Percentiles rank a stretch among this genome's conserved stretches.
Conservation (phyloP, 78 protist species). For the Corallochytrium limacisporum region DNA sequence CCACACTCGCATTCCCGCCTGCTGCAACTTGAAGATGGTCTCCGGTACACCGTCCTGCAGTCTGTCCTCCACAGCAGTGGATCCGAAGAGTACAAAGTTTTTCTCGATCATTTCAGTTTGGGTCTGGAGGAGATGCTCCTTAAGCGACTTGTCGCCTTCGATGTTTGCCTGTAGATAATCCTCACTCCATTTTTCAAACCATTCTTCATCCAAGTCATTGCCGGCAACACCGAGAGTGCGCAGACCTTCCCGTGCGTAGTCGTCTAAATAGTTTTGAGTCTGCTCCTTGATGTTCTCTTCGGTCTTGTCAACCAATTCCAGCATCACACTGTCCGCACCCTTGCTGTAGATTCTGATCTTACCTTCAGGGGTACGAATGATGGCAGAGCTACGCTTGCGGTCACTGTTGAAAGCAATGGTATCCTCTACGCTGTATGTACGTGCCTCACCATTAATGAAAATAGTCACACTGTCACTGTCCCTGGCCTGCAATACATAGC, state of each 20-base stretch:
- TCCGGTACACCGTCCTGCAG: conserved; percentile 78
- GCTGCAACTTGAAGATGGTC: conserved; percentile 31
- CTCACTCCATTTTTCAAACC: conserved; percentile 25
- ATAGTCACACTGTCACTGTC: not conserved
- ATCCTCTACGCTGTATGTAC: conserved; percentile 37
- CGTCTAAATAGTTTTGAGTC: not conserved
- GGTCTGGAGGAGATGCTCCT: no score
- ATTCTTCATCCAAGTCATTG: not conserved
- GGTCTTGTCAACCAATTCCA: no score
- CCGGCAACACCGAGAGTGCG: no score
- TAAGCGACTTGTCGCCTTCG: no score
- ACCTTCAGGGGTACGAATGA: conserved; percentile 46
- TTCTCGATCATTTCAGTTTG: no score
- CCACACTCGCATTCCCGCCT: conserved; percentile 85
- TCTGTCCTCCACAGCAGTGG: conserved; percentile 89
- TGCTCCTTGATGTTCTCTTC: not conserved
- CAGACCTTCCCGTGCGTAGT: conserved; percentile 44
- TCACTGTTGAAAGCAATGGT: conserved; percentile 61
- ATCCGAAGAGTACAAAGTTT: no score
- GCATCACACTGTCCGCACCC: conserved; percentile 86
- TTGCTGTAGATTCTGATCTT: conserved; percentile 40
- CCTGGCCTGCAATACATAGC: conserved; percentile 32
- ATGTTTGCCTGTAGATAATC: no score
- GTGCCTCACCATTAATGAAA: not conserved
- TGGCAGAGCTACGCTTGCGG: conserved; percentile 79